Conservation (phyloP, 345 rosid species). For the Bretschneidera sinensis region DNA sequence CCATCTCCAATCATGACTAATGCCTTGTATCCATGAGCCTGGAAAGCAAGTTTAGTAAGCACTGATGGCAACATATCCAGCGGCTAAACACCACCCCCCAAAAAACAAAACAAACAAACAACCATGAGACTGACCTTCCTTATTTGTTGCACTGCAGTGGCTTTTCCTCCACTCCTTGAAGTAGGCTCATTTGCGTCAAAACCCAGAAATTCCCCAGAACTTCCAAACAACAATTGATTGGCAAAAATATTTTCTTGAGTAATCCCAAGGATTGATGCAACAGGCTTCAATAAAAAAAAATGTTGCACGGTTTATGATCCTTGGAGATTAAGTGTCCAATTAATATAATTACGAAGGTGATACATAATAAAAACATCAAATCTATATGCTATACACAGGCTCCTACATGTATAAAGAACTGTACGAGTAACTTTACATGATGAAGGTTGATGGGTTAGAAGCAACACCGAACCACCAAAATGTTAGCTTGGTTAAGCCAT, state of each 20-base stretch:
- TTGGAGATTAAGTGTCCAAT: background rate
- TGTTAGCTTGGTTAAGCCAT: too few relatives aligned
- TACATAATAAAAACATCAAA: too few relatives aligned
- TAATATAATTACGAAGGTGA: background rate
- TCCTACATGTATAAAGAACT: background rate
- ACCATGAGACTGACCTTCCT: slow-evolving; percentile 55
- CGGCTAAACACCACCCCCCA: too few relatives aligned
- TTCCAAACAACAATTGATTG: slow-evolving; percentile 70
- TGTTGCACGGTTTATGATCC: background rate
- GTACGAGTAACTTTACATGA: too few relatives aligned
- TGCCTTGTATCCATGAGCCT: slow-evolving; percentile 68
- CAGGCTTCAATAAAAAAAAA: slow-evolving; percentile 62
- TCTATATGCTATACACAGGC: background rate
- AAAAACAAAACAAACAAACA: slow-evolving; percentile 1
- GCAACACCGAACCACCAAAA: too few relatives aligned
- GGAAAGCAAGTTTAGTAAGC: slow-evolving; percentile 20
- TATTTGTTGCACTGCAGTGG: slow-evolving; percentile 82
- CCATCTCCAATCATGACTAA: slow-evolving; percentile 98
- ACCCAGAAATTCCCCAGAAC: slow-evolving; percentile 68
- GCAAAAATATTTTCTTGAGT: slow-evolving; percentile 80
- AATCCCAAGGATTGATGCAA: slow-evolving; percentile 81
- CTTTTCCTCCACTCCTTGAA: slow-evolving; percentile 96
- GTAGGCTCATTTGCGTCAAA: slow-evolving; percentile 89
- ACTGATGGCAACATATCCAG: slow-evolving; percentile 10
- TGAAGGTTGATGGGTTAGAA: too few relatives aligned